Evolutionary conservation across 257 asterid genomes (phyloP), one percentile per base, ranked within the genome.

Genomic region (Primulina eburnea): DNA sequence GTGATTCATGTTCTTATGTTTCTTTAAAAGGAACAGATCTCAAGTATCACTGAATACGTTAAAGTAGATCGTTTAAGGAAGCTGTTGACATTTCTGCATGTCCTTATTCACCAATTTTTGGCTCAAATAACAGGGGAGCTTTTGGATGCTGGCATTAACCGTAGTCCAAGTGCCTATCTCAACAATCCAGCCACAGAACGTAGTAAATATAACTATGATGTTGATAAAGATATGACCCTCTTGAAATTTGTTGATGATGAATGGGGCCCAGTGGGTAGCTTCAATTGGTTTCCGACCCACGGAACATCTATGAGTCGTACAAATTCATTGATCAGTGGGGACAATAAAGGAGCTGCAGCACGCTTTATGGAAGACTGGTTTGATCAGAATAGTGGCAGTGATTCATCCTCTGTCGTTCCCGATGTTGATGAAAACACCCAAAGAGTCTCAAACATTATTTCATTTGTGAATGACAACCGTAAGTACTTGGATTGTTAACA

Each of bases 211-310:
- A 83, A 86, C 82, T 91, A 89, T 76, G 86, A 94, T 33, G 92
- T 88, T 66, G 99, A 94, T 78, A 91, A 87, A 65, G 95, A 89
- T 65, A 91, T 94, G 99, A 89, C 97, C 70, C 93, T 94, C 61
- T 65, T 94, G 83, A 94, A 91, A 86, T 94, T 91, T 77, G 88
- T 80, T 26, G 97, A 89, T 68, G 88, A 89, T 74, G 92, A 89
- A 71, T 91, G 97, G 97, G 99, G 99, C 18, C 92, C 99, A 61
- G 88, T 94, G n/a, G 99, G 99, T 71, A 89, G 97, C 85, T 94
- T 91, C 83, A 94, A 88, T 77, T 94, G 99, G 99, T 94, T 94
- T 84, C 93, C 99, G 47, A 94, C 99, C 65, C 99, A 94, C 70
- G 99, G 99, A 71, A 94, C 99, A 55, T 94, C 99, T 60, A 94